phyloP scores from a whole-genome alignment of 73 alveolate genomes.

The Uronychia setigera region DNA sequence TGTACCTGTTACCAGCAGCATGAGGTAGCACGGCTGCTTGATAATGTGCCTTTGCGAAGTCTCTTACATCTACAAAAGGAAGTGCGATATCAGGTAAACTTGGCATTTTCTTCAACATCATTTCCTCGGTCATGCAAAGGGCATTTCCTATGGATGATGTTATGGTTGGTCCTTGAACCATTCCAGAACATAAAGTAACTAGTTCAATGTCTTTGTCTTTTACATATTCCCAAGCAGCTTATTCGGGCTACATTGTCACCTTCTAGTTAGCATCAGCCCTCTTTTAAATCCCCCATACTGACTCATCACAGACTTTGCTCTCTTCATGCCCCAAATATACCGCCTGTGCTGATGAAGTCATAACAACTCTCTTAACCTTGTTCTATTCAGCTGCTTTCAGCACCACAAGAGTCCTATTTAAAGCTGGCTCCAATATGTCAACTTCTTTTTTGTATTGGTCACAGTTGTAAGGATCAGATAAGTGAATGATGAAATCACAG shows the following conservation, averaged over 20 bases:
- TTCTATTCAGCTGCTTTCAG: constrained; percentile 51
- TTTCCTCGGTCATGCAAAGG: constrained; percentile 1
- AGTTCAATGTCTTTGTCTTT: too few species aligned
- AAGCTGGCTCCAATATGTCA: constrained; percentile 60
- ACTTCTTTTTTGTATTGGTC: constrained; percentile 45
- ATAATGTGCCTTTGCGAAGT: constrained; percentile 68
- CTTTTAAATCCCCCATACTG: too few species aligned
- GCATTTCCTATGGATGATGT: neutral
- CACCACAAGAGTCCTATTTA: constrained; percentile 56
- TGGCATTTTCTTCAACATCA: constrained; percentile 30
- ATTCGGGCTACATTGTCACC: too few species aligned
- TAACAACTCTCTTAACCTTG: constrained; percentile 61
- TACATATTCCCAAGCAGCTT: too few species aligned
- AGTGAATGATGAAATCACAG: constrained; percentile 46
- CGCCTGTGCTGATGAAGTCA: too few species aligned
- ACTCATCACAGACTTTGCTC: too few species aligned
- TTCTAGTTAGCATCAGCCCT: too few species aligned
- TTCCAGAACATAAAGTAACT: neutral
- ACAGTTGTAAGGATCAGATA: constrained; percentile 68
- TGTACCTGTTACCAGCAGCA: constrained; percentile 49
- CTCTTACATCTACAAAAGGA: constrained; percentile 66
- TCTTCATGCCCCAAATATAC: too few species aligned
- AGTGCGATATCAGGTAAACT: constrained; percentile 39
- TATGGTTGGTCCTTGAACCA: constrained; percentile 30
- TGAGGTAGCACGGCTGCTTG: constrained; percentile 31